Conservation (phyloP, 345 rosid genomes). For the Ceriops zippeliana region DNA sequence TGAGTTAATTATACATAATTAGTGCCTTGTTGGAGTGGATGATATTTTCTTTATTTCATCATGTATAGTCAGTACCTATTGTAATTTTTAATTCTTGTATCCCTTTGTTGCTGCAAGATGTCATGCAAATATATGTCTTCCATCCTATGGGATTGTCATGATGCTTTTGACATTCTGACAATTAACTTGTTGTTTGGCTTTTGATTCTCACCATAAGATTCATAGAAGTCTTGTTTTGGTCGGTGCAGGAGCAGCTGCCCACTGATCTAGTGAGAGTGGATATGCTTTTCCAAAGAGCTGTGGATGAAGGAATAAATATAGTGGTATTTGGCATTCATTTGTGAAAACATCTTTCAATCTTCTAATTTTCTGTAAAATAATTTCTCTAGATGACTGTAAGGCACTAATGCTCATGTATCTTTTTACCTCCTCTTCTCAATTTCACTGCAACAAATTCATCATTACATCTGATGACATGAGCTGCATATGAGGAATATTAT, state of each 20-base stretch:
- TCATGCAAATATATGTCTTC: no score
- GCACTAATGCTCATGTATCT: no score
- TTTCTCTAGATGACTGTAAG: no score
- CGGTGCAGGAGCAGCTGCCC: constrained; percentile 80
- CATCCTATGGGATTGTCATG: no score
- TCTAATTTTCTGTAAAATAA: no score
- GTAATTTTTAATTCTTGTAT: no score
- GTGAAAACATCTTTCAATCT: neutral
- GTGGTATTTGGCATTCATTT: constrained; percentile 43
- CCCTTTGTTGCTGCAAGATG: no score
- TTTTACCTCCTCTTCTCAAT: neutral
- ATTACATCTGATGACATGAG: neutral
- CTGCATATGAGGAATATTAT: neutral
- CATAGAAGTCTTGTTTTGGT: neutral
- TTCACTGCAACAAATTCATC: neutral
- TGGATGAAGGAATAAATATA: constrained; percentile 67
- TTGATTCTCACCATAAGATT: constrained; percentile 3
- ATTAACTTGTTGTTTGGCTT: neutral
- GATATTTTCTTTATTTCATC: no score
- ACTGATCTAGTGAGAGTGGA: constrained; percentile 81
- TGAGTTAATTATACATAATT: neutral
- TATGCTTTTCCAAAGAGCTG: constrained; percentile 66
- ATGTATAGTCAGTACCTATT: no score
- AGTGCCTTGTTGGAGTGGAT: neutral
- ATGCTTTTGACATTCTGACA: no score